A percentile compares a stretch with the other conserved stretches of the same genome.
Evolutionary conservation across 768 basidiomycete species (phyloP).

Genomic region (Lactarius vividus): DNA sequence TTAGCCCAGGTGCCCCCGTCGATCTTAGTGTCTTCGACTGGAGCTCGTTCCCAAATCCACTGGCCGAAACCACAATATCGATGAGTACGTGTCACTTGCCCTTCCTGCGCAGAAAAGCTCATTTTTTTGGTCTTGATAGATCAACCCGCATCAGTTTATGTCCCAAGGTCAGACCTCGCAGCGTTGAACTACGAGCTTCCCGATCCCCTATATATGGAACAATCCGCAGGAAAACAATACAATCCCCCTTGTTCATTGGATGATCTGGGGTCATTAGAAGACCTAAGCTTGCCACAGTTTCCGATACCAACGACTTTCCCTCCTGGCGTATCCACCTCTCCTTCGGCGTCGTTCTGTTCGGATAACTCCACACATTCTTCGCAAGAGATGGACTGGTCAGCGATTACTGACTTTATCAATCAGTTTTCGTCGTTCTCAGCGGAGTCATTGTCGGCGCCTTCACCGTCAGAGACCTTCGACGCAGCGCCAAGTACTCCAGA

Average conservation of each 20-base stretch:
- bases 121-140: background rate
- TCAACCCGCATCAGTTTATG: background rate
- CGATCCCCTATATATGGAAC: background rate
- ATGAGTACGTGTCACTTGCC: background rate
- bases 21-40: conserved; percentile 2
- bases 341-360: background rate
- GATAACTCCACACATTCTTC: background rate
- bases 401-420: background rate
- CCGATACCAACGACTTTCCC: background rate
- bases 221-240: background rate
- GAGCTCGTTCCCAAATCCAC: background rate
- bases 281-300: background rate
- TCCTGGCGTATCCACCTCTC: background rate
- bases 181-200: background rate
- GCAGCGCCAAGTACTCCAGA: background rate
- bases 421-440: background rate
- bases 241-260: background rate
- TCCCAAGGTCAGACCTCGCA: conserved; percentile 3
- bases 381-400: background rate
- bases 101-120: background rate
- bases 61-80: background rate
- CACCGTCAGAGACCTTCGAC: background rate
- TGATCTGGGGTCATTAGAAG: background rate
- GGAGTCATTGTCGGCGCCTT: background rate
- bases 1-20: background rate